Evolutionary conservation across 345 rosid genomes (phyloP).

Genomic region (Eucalyptus victrix): DNA sequence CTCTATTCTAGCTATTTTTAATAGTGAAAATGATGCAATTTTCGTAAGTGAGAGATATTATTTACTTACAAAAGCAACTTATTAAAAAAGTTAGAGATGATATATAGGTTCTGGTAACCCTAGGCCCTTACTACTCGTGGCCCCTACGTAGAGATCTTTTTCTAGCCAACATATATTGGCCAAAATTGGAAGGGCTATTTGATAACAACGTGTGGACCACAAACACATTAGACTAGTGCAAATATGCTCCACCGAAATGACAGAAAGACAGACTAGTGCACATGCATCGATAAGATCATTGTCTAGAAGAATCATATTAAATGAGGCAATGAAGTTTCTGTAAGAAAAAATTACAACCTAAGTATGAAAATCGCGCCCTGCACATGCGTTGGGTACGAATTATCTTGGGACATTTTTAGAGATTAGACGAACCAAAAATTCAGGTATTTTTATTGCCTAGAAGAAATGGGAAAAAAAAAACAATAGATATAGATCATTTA

Average conservation of each 20-base stretch:
- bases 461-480: background rate
- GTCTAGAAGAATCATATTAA: background rate
- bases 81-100: background rate
- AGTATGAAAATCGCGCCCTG: background rate
- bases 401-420: background rate
- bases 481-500: background rate
- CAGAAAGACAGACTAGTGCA: background rate
- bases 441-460: background rate
- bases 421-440: background rate
- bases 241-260: background rate
- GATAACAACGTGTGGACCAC: background rate
- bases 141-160: background rate
- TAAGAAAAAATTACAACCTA: background rate
- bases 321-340: background rate
- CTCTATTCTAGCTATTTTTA: background rate
- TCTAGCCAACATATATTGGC: background rate
- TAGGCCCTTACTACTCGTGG: background rate
- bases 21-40: background rate
- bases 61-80: background rate
- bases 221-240: background rate
- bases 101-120: background rate
- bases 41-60: background rate
- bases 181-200: background rate
- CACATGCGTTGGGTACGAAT: background rate
- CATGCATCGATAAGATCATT: background rate